These are phyloP conservation scores for Gossypioides kirkii DNA, from an alignment of 345 rosid species.

Conservation along the genomic window DNA sequence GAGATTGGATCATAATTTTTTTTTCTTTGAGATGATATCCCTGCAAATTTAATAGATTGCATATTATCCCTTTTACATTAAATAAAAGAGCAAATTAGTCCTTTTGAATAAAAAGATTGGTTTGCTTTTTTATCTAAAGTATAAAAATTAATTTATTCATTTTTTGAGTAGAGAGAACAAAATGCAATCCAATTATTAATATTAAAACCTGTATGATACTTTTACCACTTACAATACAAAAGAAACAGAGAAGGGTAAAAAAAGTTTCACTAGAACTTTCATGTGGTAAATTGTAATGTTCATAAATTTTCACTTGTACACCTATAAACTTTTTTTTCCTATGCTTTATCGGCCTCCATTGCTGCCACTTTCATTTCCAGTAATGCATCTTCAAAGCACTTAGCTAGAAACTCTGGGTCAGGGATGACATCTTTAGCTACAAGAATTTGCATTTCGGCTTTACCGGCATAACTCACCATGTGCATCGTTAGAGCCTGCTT, in stretches of 20 bases:
- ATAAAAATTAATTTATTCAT: too few relatives aligned
- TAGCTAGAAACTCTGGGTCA: slow-evolving; percentile 58
- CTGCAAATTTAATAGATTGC: not conserved
- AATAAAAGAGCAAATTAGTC: too few relatives aligned
- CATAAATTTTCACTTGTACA: not conserved
- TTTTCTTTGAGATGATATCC: not conserved
- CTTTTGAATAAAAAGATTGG: too few relatives aligned
- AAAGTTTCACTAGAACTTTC: not conserved
- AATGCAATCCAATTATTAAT: too few relatives aligned
- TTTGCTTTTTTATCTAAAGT: too few relatives aligned
- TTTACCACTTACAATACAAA: not conserved
- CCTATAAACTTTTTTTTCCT: not conserved
- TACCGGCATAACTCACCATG: slow-evolving; percentile 64
- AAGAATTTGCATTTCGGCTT: slow-evolving; percentile 53
- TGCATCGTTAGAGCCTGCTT: slow-evolving; percentile 57
- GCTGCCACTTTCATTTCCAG: slow-evolving; percentile 52
- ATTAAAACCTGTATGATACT: too few relatives aligned
- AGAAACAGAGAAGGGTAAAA: not conserved
- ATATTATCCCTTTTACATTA: too few relatives aligned
- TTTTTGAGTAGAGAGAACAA: too few relatives aligned
- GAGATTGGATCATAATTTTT: not conserved
- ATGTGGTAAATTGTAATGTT: not conserved
- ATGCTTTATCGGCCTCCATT: not conserved
- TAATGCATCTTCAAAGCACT: slow-evolving; percentile 54
- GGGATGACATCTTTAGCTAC: slow-evolving; percentile 64